Base-by-base conservation (phyloP, 768 basidiomycete species). In the Epithele typhae region DNA sequence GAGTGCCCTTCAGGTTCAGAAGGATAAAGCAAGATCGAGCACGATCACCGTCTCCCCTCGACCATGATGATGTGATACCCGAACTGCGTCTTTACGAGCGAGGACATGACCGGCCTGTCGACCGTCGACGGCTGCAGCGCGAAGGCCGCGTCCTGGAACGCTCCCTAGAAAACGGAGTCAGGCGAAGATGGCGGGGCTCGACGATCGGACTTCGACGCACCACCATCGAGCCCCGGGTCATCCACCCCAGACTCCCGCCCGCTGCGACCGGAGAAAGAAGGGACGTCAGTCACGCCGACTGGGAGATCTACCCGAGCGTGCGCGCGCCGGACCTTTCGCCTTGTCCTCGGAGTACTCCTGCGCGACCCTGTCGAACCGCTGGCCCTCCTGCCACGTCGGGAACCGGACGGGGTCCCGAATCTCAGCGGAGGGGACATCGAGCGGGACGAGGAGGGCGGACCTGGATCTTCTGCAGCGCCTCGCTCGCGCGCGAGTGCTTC, bases 1-100 rank as follows among this genome's bases (percentile, higher is more conserved):
- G n/a, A n/a, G n/a, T n/a, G n/a, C n/a, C n/a, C n/a, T n/a, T n/a
- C n/a, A n/a, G n/a, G n/a, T n/a, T n/a, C n/a, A n/a, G n/a, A n/a
- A n/a, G n/a, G n/a, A n/a, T n/a, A n/a, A n/a, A n/a, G n/a, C n/a
- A n/a, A n/a, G n/a, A n/a, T n/a, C n/a, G n/a, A n/a, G n/a, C n/a
- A n/a, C n/a, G n/a, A 7, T 30, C 59, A 81, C 27, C 86, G 78
- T 30, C 89, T 78, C 15, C 87, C 89, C 68, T 92, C 89, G 6
- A 91, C 89, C 87, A 92, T 88, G 63, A 92, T 91, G 58, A 92
- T 82, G 61, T 92, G 90, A 65, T 92, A 92, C 12, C 90, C 90
- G 59, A 82, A 82, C 51, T 76, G 78, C 5, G 90, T 92, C 67
- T 91, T 92, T 25, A 92, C 83, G 40, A 92, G 75, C 14, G 80